These are phyloP conservation scores for Pythium coloratum DNA, from an alignment of 352 stramenopile genomes.

Conservation along the genomic window DNA sequence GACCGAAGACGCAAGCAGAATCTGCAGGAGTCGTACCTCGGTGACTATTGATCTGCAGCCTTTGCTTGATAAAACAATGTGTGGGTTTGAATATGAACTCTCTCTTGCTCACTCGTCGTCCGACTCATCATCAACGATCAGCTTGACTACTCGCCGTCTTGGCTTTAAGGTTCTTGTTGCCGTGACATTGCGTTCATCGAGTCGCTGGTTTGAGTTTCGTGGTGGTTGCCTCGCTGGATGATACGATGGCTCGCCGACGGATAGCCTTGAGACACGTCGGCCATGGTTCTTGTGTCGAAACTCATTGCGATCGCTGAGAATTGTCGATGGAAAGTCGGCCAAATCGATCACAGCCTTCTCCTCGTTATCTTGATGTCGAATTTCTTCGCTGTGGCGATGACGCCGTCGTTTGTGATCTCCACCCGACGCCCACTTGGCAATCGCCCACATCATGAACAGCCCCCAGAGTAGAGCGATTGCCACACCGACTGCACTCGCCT, in stretches of 20 bases:
- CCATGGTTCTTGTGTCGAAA: not conserved
- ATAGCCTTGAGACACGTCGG: not conserved
- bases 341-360: not conserved
- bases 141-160: not conserved
- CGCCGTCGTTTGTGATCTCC: not conserved
- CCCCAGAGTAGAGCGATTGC: slow-evolving; percentile 9
- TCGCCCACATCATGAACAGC: slow-evolving; percentile 20
- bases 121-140: not conserved
- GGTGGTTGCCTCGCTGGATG: not conserved
- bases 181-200: not conserved
- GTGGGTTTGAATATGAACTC: not conserved
- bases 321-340: not conserved
- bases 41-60: slow-evolving; percentile 37
- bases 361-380: not conserved
- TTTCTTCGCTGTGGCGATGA: not conserved
- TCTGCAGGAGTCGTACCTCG: slow-evolving; percentile 72
- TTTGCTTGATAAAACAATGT: not conserved
- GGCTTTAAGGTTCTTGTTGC: not conserved
- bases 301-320: not conserved
- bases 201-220: not conserved
- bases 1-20: slow-evolving; percentile 79
- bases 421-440: slow-evolving; percentile 12
- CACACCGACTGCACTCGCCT: not conserved
- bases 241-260: not conserved
- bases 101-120: not conserved